phyloP scores from a whole-genome alignment of 148 eudicot species.

The Beta vulgaris region DNA sequence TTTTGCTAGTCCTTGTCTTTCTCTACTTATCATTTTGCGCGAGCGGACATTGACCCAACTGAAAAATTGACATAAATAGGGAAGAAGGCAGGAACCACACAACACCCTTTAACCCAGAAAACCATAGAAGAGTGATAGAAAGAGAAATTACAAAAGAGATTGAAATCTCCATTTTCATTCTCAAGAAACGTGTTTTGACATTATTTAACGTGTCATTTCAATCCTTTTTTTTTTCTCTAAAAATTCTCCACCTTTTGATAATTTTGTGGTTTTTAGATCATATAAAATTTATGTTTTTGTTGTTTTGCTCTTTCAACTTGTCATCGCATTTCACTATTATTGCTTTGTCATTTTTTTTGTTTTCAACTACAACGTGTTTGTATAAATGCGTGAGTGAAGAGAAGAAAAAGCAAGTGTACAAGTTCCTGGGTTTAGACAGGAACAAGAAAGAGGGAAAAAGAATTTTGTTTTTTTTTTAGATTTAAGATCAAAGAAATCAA shows the following conservation, averaged over 20 bases:
- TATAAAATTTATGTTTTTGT: neutral
- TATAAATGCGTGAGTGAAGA: neutral
- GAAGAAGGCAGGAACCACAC: neutral
- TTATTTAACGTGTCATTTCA: neutral
- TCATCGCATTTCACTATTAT: too few relatives aligned
- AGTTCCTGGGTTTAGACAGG: neutral
- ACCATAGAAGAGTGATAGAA: neutral
- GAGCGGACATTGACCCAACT: constrained; percentile 8
- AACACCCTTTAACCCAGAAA: neutral
- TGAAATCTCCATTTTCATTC: neutral
- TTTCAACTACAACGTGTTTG: neutral
- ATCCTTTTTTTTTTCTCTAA: neutral
- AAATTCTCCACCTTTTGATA: constrained; percentile 9
- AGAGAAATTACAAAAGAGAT: neutral
- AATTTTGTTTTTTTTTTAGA: neutral
- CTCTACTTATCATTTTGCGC: constrained; percentile 4
- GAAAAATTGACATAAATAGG: neutral
- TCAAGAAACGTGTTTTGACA: neutral
- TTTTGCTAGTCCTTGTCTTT: neutral
- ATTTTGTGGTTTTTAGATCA: neutral
- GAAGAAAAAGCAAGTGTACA: neutral
- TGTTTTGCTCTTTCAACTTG: neutral
- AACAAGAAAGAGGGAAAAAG: neutral
- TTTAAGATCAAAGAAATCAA: neutral
- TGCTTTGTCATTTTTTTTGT: neutral